phyloP scores from a whole-genome alignment of 345 rosid genomes.

The Boechera divaricarpa region DNA sequence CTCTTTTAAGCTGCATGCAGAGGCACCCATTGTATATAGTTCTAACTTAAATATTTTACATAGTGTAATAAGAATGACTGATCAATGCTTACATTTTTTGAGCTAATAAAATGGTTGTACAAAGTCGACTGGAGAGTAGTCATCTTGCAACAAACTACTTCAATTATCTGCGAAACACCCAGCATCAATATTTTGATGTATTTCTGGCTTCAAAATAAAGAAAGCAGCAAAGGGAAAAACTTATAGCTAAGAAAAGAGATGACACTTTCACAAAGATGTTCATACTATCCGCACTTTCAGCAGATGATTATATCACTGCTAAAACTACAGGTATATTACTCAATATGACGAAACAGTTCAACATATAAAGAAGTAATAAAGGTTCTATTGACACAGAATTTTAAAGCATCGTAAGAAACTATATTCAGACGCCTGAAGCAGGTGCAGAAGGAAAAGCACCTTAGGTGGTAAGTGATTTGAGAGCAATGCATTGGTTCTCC shows the following conservation, averaged over 20 bases:
- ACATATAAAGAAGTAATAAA: conserved; percentile 18
- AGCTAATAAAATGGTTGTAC: conserved; percentile 91
- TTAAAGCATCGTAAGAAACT: conserved; percentile 10
- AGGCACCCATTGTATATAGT: conserved; percentile 30
- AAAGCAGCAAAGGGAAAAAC: conserved; percentile 24
- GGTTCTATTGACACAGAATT: conserved; percentile 3
- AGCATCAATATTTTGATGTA: conserved; percentile 38
- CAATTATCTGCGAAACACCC: conserved; percentile 73
- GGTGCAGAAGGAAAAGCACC: conserved; percentile 54
- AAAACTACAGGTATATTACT: conserved; percentile 7
- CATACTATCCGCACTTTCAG: conserved; percentile 11
- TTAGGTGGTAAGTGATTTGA: conserved; percentile 99
- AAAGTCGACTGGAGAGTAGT: conserved; percentile 86
- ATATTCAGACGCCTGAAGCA: conserved; percentile 11
- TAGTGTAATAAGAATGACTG: conserved; percentile 26
- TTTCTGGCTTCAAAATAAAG: conserved; percentile 16
- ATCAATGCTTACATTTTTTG: conserved; percentile 78
- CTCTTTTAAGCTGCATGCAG: conserved; percentile 74
- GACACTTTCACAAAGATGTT: conserved; percentile 19
- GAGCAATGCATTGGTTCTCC: conserved; percentile 90
- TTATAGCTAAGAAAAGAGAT: conserved; percentile 26
- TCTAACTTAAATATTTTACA: conserved; percentile 14
- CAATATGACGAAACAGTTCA: conserved; percentile 20
- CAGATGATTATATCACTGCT: conserved; percentile 19
- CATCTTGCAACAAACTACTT: conserved; percentile 99